Percentiles rank a stretch among this genome's conserved stretches.
Evolutionary conservation across 192 early-diverging fungal genomes (phyloP).

Genomic region (Coemansia sp.): DNA sequence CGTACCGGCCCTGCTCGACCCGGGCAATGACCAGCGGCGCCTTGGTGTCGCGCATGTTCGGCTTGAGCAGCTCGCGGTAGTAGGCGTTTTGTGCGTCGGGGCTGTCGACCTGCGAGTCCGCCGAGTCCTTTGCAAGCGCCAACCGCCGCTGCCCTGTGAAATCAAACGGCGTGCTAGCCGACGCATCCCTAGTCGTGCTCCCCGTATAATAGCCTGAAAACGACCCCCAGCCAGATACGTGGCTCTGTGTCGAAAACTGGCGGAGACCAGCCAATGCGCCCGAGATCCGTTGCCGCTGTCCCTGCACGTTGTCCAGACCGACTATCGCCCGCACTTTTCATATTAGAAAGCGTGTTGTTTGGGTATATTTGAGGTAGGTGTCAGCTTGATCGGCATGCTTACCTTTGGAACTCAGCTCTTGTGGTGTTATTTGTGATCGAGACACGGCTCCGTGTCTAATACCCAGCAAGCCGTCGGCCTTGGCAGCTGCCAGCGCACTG

Average conservation of each 20-base stretch:
- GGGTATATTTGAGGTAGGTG: no score
- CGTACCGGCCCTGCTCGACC: constrained; percentile 37
- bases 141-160: constrained; percentile 30
- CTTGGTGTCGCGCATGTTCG: constrained; percentile 23
- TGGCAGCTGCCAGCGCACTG: background rate
- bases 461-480: no score
- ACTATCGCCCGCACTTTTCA: no score
- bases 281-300: no score
- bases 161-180: constrained; percentile 14
- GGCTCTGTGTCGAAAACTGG: constrained; percentile 27
- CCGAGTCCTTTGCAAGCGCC: constrained; percentile 23
- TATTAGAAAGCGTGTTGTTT: no score
- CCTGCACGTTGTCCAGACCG: background rate
- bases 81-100: constrained; percentile 40
- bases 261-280: no score
- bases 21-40: constrained; percentile 40
- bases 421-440: background rate
- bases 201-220: constrained; percentile 17
- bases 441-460: no score
- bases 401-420: constrained; percentile 1
- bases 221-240: constrained; percentile 35
- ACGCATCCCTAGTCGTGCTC: background rate
- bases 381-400: background rate
- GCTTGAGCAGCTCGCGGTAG: constrained; percentile 41
- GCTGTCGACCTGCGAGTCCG: constrained; percentile 20